Conservation (phyloP, 495 filamentous ascomycete genomes). For the Neurospora sp. region DNA sequence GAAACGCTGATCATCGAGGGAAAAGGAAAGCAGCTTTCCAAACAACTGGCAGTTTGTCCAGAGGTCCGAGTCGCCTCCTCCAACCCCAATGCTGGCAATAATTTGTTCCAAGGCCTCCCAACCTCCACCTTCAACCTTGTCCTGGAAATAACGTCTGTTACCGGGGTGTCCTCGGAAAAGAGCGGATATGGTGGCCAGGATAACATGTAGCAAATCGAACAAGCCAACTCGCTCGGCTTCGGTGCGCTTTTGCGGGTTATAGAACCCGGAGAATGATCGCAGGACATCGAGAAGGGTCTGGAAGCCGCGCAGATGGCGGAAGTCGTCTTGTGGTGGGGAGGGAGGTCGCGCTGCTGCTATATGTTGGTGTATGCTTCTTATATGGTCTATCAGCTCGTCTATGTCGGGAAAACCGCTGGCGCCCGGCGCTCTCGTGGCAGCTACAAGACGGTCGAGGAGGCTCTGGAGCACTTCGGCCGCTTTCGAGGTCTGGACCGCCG, state of each 20-base stretch:
- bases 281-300: conserved; percentile 59
- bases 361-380: conserved; percentile 36
- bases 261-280: conserved; percentile 58
- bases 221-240: conserved; percentile 49
- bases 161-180: conserved; percentile 72
- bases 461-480: conserved; percentile 50
- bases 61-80: conserved; percentile 47
- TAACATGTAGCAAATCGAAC: conserved; percentile 59
- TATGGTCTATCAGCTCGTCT: conserved; percentile 27
- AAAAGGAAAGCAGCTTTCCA: conserved; percentile 74
- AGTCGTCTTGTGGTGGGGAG: conserved; percentile 56
- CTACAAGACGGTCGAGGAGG: conserved; percentile 44
- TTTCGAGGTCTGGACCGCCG: conserved; percentile 43
- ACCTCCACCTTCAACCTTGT: conserved; percentile 61
- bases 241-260: conserved; percentile 52
- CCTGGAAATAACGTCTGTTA: conserved; percentile 77
- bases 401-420: conserved; percentile 32
- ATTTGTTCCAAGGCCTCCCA: conserved; percentile 66
- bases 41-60: conserved; percentile 67
- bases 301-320: conserved; percentile 76
- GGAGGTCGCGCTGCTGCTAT: conserved; percentile 35
- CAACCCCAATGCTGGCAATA: conserved; percentile 49
- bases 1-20: conserved; percentile 64
- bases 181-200: conserved; percentile 63
- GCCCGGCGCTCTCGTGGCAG: conserved; percentile 10